Percentiles rank a stretch among this genome's conserved stretches.
Evolutionary conservation across 495 filamentous ascomycete genomes (phyloP).

Genomic region (Lineolata rhizophorae): DNA sequence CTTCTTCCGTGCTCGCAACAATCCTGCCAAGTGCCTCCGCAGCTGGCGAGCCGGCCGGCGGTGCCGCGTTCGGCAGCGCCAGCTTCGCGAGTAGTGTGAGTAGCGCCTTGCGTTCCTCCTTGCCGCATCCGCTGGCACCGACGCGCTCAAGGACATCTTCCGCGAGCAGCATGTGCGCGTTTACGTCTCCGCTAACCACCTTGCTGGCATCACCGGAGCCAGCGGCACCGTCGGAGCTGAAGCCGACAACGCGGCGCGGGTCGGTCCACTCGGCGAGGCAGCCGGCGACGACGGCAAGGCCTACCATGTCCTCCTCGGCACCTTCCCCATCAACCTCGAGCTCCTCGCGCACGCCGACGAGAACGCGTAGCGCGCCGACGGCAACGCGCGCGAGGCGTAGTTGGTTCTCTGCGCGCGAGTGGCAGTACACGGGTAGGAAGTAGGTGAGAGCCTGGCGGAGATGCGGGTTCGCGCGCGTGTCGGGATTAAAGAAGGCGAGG

Average conservation of each 20-base stretch:
- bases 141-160: constrained; percentile 36
- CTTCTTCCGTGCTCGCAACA: neutral
- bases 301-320: constrained; percentile 55
- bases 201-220: constrained; percentile 48
- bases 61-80: constrained; percentile 30
- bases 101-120: constrained; percentile 69
- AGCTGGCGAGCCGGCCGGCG: neutral
- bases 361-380: constrained; percentile 42
- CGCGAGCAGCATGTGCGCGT: constrained; percentile 48
- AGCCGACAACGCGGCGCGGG: constrained; percentile 60
- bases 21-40: neutral
- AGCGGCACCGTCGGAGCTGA: constrained; percentile 28
- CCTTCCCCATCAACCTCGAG: constrained; percentile 41
- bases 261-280: constrained; percentile 94
- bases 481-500: constrained; percentile 76
- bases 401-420: constrained; percentile 58
- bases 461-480: constrained; percentile 60
- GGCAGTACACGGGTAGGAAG: constrained; percentile 90
- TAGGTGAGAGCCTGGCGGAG: constrained; percentile 80
- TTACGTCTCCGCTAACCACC: constrained; percentile 39
- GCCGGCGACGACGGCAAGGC: constrained; percentile 46
- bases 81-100: constrained; percentile 63
- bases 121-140: constrained; percentile 26
- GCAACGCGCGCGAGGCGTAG: constrained; percentile 51
- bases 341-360: constrained; percentile 29